Evolutionary conservation across 164 flowering plant genomes (phyloP), one percentile per base, ranked within the genome.

Genomic region (Litsea cubeba): DNA sequence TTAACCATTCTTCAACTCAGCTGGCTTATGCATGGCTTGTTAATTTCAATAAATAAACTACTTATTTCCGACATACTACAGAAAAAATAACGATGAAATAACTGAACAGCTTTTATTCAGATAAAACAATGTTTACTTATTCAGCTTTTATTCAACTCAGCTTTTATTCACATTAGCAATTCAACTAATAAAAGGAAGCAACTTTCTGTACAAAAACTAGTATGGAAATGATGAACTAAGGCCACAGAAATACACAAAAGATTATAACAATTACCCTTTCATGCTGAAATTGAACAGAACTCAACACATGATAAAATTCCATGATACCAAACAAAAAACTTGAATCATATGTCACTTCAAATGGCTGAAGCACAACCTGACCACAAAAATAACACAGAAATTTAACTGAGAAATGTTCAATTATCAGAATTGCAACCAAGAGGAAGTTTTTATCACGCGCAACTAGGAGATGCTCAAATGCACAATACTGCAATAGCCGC

Each of bases 311-410:
- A 75, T 81, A 76, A 74, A 90, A 86, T n/a, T 84, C 87, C 75
- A 78, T 60, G 26, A 88, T 65, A 74, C 79, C 79, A 65, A 72
- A 77, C 25, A 89, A 51, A 76, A 90, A 77, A 3, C 80, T 82
- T 18, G 83, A 64, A 78, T 89, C 88, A 75, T 68, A 88, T 22
- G 81, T 71, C 65, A 88, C 81, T 79, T 88, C 90, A 76, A 87
- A 74, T 57, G 91, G 89, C 76, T 85, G 84, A 76, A 95, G 77
- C 75, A 77, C 65, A 64, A 88, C 90, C 99, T 95, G 79, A 30
- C 57, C 46, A 78, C 5, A 80, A 60, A 66, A 26, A n/a, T 4
- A 74, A 6, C 35, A 5, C 8, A 40, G 46, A 66, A 15, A 54
- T 2, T 54, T 15, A 40, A n/a, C 10, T 23, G 62, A 50, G 30